phyloP scores from a whole-genome alignment of 2,329 filamentous ascomycete genomes.

The Fusarium austroafricanum region DNA sequence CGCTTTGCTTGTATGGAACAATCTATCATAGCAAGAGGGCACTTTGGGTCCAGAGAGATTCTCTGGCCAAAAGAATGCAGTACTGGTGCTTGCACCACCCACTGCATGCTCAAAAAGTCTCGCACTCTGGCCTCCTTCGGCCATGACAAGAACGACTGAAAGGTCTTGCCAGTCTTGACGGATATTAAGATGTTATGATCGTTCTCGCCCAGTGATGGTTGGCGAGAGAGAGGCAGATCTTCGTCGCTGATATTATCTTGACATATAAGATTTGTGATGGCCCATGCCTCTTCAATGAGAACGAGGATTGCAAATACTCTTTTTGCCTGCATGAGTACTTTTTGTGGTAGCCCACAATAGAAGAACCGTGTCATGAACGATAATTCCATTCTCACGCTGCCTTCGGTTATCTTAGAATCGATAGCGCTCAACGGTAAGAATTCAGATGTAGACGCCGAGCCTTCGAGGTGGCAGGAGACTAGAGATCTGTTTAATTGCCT shows the following conservation, averaged over 20 bases:
- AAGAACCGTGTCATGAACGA: not conserved
- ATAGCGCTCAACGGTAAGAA: conserved; percentile 3
- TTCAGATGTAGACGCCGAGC: not conserved
- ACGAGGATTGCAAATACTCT: conserved; percentile 26
- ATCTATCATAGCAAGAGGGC: conserved; percentile 6
- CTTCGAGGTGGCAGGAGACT: not conserved
- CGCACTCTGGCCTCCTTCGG: not conserved
- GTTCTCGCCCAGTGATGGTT: not conserved
- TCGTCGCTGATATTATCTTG: conserved; percentile 14
- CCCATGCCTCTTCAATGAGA: conserved; percentile 9
- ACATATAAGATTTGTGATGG: not conserved
- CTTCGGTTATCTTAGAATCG: not conserved
- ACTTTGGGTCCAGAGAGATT: not conserved
- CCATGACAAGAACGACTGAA: conserved; percentile 4
- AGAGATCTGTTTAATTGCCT: not conserved
- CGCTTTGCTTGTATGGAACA: not conserved
- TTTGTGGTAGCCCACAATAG: not conserved
- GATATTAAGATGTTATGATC: conserved; percentile 9
- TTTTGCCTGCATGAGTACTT: not conserved
- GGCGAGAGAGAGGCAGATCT: conserved; percentile 24
- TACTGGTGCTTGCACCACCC: conserved; percentile 30
- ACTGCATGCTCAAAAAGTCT: conserved; percentile 22
- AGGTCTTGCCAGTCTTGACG: not conserved
- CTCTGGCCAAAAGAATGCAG: conserved; percentile 2
- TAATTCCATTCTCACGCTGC: not conserved